Base-by-base conservation (phyloP, 2,329 filamentous ascomycete genomes). In the Penicillium oxalicum region DNA sequence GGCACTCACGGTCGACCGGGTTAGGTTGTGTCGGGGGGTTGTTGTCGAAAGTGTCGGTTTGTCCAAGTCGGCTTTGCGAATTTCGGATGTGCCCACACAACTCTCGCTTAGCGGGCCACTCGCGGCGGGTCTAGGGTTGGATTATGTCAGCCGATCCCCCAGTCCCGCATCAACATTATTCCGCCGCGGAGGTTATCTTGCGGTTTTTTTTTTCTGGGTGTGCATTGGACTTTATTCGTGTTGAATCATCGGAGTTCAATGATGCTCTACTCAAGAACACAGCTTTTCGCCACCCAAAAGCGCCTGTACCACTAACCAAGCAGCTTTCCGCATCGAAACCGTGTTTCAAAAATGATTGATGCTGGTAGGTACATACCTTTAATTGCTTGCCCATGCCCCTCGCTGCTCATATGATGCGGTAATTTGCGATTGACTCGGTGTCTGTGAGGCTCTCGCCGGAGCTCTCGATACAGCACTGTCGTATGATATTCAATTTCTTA, bases 341-440 rank as follows among this genome's bases (percentile, higher is more conserved):
- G 6, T 32, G 6, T 28, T 44, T 9, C 2, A 25, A 18, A 42
- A 33, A 48, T 33, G 37, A 18, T 40, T 25, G 11, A 47, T 45
- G 53, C 59, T 55, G 55, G 59, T 65, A 65, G 48, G 63, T 61
- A 39, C 26, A 26, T 37, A 24, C 8, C 27, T 18, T 45, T 53
- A 29, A 45, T 48, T 41, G 43, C 49, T 47, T 54, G 51, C 38
- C 32, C 28, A 4, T 36, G 32, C 18, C 18, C 9, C 18, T 7
- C 18, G 6, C 50, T 50, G 55, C 51, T 64, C 50, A 61, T 51
- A 86, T 88, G 91, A 95, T 95, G 90, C 86, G 77, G 87, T 88
- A 95, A 95, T 96, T 96, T 96, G 90, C 91, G 90, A 91, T 91
- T 94, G 90, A 96, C 86, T 80, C 78, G 75, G 71, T 72, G 72